A percentile compares a stretch with the other conserved stretches of the same genome.
Conservation (phyloP, 2,329 filamentous ascomycete species). For the Pestalotiopsis sp. region DNA sequence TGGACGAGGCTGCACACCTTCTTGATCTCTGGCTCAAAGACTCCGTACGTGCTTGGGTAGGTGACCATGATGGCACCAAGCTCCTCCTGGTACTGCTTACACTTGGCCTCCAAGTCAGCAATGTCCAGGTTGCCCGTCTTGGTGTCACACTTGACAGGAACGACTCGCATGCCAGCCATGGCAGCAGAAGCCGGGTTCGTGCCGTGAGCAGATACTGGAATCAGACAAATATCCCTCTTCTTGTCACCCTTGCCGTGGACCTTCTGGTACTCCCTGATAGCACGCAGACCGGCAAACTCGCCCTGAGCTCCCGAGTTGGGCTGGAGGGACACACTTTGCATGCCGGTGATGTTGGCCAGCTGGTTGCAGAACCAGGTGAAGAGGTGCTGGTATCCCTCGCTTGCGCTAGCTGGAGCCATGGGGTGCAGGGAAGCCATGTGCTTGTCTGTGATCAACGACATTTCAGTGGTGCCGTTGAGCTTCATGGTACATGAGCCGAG, state of each 20-base stretch:
- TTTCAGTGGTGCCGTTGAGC: slow-evolving; percentile 90
- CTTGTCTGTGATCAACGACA: slow-evolving; percentile 81
- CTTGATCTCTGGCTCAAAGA: slow-evolving; percentile 90
- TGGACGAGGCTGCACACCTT: slow-evolving; percentile 86
- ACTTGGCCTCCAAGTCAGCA: slow-evolving; percentile 83
- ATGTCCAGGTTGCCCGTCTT: slow-evolving; percentile 90
- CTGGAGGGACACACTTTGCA: slow-evolving; percentile 86
- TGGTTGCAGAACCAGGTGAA: slow-evolving; percentile 75
- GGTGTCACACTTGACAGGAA: slow-evolving; percentile 87
- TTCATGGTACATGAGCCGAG: slow-evolving; percentile 99
- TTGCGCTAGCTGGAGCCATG: slow-evolving; percentile 67
- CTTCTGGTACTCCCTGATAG: slow-evolving; percentile 85
- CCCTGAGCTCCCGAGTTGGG: slow-evolving; percentile 96
- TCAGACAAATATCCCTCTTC: slow-evolving; percentile 88
- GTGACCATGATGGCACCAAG: slow-evolving; percentile 96
- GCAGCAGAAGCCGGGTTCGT: slow-evolving; percentile 95
- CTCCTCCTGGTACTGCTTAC: slow-evolving; percentile 82
- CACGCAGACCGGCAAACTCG: slow-evolving; percentile 87
- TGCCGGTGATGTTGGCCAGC: slow-evolving; percentile 82
- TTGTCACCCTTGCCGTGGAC: slow-evolving; percentile 61
- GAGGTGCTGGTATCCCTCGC: slow-evolving; percentile 70
- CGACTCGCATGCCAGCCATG: slow-evolving; percentile 94
- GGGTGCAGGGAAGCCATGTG: slow-evolving; percentile 83
- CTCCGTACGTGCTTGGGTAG: slow-evolving; percentile 92
- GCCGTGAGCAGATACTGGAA: slow-evolving; percentile 92